Base-by-base conservation (phyloP, 2,329 filamentous ascomycete genomes). In the Calonectria honghensis region DNA sequence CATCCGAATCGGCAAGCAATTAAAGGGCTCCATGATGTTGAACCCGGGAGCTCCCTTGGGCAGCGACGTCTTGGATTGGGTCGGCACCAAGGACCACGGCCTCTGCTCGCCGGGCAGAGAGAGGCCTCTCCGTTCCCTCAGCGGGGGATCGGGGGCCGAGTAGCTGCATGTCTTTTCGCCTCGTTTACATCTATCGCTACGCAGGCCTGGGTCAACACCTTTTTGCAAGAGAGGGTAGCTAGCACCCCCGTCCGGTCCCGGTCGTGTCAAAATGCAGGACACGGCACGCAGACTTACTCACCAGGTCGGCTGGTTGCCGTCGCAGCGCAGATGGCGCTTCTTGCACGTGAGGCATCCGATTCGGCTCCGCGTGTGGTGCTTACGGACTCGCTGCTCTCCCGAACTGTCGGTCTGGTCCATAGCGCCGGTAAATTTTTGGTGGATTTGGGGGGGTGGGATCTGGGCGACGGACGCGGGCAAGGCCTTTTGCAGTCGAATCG, bases 241-340 rank as follows among this genome's bases (percentile, higher is more conserved):
- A 24, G 24, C 24, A 24, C 24, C 9, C 41, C 41, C 20, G 20
- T 48, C 41, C 41, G 20, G 9, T 10, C 18, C 37, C 37, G 37
- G 2, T 10, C 13, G 37, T 11, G 13, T 39, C 37, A 3, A 39
- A 39, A 39, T 39, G 9, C 37, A 39, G n/a, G 18, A 45, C 6
- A 27, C 57, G 39, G 32, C 32, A 35, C 7, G 32, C 32, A 5
- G 9, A 35, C 32, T 35, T 35, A 11, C 32, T 35, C 7, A 63
- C 57, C 57, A 63, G 4, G 35, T 41, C 35, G 78, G 78, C 4
- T 70, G 68, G 20, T 45, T 68, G 3, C 76, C 78, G 27, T 80
- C 78, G 18, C 78, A 80, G 6, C 78, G 78, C 9, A 80, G 73
- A 29, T 78, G 78, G 7, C 78, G 78, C 14, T 74, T 77, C 29